These are phyloP conservation scores for Talaromyces marneffei DNA, from an alignment of 2,329 filamentous ascomycete genomes.

Conservation along the genomic window DNA sequence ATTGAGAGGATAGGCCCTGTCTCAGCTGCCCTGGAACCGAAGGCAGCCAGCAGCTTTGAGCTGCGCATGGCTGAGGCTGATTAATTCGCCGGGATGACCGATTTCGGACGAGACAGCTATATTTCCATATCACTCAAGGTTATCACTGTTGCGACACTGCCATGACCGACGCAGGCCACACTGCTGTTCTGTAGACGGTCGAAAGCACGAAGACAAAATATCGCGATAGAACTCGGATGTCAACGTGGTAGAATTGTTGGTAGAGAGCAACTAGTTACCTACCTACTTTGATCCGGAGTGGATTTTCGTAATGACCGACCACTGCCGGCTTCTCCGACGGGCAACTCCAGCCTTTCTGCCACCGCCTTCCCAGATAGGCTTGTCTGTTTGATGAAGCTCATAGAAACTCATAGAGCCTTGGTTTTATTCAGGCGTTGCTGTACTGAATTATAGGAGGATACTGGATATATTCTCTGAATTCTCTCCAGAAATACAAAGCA, in stretches of 20 bases:
- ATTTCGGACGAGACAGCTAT: conserved; percentile 21
- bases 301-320: conserved; percentile 5
- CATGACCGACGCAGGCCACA: conserved; percentile 18
- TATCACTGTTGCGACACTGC: conserved; percentile 10
- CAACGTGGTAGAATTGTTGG: conserved; percentile 2
- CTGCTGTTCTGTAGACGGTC: neutral
- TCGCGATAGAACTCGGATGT: neutral
- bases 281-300: neutral
- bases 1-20: conserved; percentile 1
- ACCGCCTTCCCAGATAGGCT: neutral
- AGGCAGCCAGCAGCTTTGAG: conserved; percentile 34
- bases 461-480: neutral
- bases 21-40: conserved; percentile 18
- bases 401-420: conserved; percentile 1
- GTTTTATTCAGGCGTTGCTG: neutral
- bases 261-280: neutral
- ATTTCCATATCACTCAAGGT: conserved; percentile 30
- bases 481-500: neutral
- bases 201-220: neutral
- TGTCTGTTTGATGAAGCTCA: conserved; percentile 9
- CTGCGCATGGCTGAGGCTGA: conserved; percentile 37
- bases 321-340: neutral
- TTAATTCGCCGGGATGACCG: conserved; percentile 21
- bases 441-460: neutral
- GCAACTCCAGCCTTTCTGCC: conserved; percentile 5